phyloP scores from a whole-genome alignment of 108 stramenopile species.

The Fistulifera solaris region DNA sequence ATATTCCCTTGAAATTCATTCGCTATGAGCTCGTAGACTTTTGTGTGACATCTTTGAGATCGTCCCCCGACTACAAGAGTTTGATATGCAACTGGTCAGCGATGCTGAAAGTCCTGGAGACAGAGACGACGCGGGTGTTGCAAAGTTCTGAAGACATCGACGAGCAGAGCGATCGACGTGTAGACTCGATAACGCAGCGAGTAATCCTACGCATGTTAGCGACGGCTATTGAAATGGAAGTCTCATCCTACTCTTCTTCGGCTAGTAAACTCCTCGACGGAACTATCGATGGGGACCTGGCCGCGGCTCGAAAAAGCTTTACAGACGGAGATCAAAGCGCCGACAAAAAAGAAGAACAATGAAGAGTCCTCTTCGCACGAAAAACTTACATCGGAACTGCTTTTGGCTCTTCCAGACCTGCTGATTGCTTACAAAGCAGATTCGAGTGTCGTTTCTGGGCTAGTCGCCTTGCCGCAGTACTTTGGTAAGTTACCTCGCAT shows the following conservation, averaged over 20 bases:
- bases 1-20: conserved; percentile 56
- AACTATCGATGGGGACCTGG: conserved; percentile 18
- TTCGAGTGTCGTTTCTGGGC: conserved; percentile 37
- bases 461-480: conserved; percentile 60
- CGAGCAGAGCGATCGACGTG: conserved; percentile 27
- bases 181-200: conserved; percentile 56
- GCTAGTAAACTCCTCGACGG: neutral
- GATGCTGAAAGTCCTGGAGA: conserved; percentile 62
- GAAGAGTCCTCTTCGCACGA: conserved; percentile 28
- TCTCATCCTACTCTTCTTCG: neutral
- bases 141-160: neutral
- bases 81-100: conserved; percentile 66
- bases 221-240: conserved; percentile 47
- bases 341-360: conserved; percentile 7
- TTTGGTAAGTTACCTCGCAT: conserved; percentile 22
- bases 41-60: conserved; percentile 61
- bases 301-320: conserved; percentile 13
- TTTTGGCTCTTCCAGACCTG: conserved; percentile 61
- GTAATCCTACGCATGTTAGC: conserved; percentile 67
- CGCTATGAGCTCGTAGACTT: conserved; percentile 49
- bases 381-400: conserved; percentile 48
- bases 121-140: conserved; percentile 32
- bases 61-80: conserved; percentile 53
- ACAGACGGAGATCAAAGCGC: neutral
- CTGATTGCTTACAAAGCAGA: conserved; percentile 69